Percentiles rank a stretch among this genome's conserved stretches.
These are phyloP conservation scores for Drechslerella stenobrocha DNA, from an alignment of 2,329 filamentous ascomycete genomes.

Conservation along the genomic window DNA sequence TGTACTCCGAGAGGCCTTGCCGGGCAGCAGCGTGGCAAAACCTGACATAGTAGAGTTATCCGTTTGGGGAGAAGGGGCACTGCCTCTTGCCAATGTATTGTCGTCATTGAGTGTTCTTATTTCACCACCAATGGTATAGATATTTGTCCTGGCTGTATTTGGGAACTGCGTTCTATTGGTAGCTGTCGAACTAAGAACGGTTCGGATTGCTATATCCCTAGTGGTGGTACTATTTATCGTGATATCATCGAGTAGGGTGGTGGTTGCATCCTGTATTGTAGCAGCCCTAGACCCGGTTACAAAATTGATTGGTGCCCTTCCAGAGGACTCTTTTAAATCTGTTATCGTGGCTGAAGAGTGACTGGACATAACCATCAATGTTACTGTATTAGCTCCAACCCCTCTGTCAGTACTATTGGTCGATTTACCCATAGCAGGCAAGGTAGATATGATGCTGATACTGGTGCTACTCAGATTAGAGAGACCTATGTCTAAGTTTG, in stretches of 20 bases:
- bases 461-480: slow-evolving; percentile 2
- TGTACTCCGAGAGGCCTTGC: too few relatives aligned
- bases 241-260: not conserved
- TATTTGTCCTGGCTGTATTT: slow-evolving; percentile 16
- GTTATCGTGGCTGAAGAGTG: too few relatives aligned
- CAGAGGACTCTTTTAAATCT: too few relatives aligned
- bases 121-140: slow-evolving; percentile 11
- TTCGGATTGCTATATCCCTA: not conserved
- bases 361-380: not conserved
- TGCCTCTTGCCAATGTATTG: slow-evolving; percentile 10
- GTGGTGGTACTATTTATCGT: slow-evolving; percentile 14
- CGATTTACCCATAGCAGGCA: not conserved
- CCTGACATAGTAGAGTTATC: slow-evolving; percentile 13
- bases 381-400: not conserved
- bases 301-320: too few relatives aligned
- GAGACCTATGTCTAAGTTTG: not conserved
- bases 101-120: slow-evolving; percentile 19
- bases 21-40: slow-evolving; percentile 20
- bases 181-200: not conserved
- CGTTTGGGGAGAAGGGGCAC: slow-evolving; percentile 4
- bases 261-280: slow-evolving; percentile 8
- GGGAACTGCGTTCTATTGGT: not conserved
- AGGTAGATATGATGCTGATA: slow-evolving; percentile 9
- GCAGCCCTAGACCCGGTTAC: too few relatives aligned
- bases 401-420: not conserved